Evolutionary conservation across 139 green algal species (phyloP), one percentile per base, ranked within the genome.

Genomic region (Trebouxia sp.): DNA sequence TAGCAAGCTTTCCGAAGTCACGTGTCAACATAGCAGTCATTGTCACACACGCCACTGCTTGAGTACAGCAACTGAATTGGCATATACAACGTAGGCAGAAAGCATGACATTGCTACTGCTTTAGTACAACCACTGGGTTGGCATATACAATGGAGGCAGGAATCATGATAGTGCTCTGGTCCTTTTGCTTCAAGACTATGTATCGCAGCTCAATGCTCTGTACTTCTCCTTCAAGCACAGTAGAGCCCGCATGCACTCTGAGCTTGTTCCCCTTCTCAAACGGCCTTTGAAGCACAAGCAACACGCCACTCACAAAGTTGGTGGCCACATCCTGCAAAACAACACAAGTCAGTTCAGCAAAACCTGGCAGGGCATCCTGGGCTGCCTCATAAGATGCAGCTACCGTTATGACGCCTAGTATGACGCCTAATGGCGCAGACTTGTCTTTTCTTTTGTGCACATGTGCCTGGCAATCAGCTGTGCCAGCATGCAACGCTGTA

Each of bases 141-240:
- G 69, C 69, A 56, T 56, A 77, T 2, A 77, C 69, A 56, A 77
- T 77, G 24, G 41, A 56, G 10, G 69, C 69, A 28, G 69, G 69
- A 39, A 77, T 77, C 43, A 56, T 41, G 8, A 77, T 77, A 10
- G 37, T 17, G 42, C 41, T 53, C 22, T 53, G 41, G 24, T 77
- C 69, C 30, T 77, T 77, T 20, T 39, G 43, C 42, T 77, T 56
- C 41, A 77, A 24, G 10, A 56, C 41, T 24, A 77, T 53, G 20
- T 77, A 77, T 30, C 69, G 42, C 42, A 77, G 43, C 42, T 77
- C 69, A 53, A 77, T 77, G 41, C 69, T 53, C 41, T 56, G 42
- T 10, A 77, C 69, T 41, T 77, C 69, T 56, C 69, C 69, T 22
- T 77, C 69, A 32, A 77, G 43, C 11, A 77, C 43, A n/a, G 69